phyloP scores from a whole-genome alignment of 2,329 filamentous ascomycete genomes.

The Fusarium sublunatum region DNA sequence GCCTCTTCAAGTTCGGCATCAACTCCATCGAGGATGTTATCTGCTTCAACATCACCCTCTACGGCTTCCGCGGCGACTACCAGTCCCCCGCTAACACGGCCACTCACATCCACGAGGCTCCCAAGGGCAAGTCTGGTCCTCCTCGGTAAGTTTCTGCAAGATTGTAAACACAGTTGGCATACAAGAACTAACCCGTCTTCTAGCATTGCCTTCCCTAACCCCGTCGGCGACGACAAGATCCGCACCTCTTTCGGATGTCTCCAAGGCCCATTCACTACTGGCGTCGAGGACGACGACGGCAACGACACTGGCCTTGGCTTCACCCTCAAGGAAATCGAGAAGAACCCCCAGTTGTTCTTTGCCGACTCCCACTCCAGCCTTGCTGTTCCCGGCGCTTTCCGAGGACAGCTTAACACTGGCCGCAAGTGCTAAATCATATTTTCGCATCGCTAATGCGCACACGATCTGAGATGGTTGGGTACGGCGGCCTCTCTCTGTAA shows the following conservation, averaged over 20 bases:
- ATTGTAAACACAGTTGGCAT: background rate
- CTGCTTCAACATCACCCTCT: slow-evolving; percentile 63
- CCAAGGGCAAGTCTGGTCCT: slow-evolving; percentile 59
- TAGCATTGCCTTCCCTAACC: slow-evolving; percentile 63
- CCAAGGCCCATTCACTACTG: slow-evolving; percentile 52
- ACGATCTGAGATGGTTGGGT: background rate
- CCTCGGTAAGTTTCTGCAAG: slow-evolving; percentile 53
- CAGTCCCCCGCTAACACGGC: slow-evolving; percentile 62
- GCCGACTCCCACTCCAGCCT: slow-evolving; percentile 63
- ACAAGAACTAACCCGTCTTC: slow-evolving; percentile 3
- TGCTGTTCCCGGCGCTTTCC: slow-evolving; percentile 62
- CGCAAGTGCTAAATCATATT: slow-evolving; percentile 23
- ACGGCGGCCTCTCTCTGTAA: background rate
- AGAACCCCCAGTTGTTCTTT: slow-evolving; percentile 62
- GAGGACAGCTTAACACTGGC: slow-evolving; percentile 58
- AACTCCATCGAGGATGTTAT: slow-evolving; percentile 58
- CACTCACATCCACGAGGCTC: slow-evolving; percentile 66
- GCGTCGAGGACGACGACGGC: slow-evolving; percentile 42
- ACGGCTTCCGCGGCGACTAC: slow-evolving; percentile 62
- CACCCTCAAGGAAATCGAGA: slow-evolving; percentile 62
- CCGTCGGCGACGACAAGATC: slow-evolving; percentile 50
- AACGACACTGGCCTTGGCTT: slow-evolving; percentile 57
- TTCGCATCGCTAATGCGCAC: background rate
- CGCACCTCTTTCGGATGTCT: slow-evolving; percentile 57
- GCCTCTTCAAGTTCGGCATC: slow-evolving; percentile 64